Evolutionary conservation across 2,329 filamentous ascomycete genomes (phyloP).

Genomic region (Xylariales sp.): DNA sequence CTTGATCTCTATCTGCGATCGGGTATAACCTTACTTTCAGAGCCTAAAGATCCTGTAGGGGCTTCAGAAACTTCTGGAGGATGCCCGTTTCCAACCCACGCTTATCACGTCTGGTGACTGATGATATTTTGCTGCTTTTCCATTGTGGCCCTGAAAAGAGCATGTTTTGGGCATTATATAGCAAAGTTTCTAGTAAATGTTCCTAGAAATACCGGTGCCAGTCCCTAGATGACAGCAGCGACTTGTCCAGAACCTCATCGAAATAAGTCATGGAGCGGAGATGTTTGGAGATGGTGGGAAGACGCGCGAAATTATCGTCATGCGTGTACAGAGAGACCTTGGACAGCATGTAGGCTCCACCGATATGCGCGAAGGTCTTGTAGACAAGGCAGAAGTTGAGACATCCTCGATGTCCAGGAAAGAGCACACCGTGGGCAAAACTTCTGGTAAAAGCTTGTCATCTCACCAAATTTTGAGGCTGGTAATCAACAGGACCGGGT

Average conservation of each 20-base stretch:
- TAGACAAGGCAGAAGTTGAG: slow-evolving; percentile 20
- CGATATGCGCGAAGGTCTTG: slow-evolving; percentile 19
- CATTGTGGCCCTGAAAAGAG: slow-evolving; percentile 15
- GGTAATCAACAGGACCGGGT: too few species aligned
- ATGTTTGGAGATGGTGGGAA: slow-evolving; percentile 22
- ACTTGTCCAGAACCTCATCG: slow-evolving; percentile 14
- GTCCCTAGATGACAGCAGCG: background rate
- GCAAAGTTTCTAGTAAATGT: too few species aligned
- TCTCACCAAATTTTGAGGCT: too few species aligned
- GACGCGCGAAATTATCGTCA: slow-evolving; percentile 17
- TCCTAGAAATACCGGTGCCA: slow-evolving; percentile 10
- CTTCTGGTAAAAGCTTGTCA: slow-evolving; percentile 17
- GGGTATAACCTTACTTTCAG: slow-evolving; percentile 16
- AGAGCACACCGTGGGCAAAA: slow-evolving; percentile 20
- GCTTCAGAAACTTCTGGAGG: slow-evolving; percentile 18
- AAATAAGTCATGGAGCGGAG: slow-evolving; percentile 21
- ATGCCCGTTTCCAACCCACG: slow-evolving; percentile 18
- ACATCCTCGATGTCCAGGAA: slow-evolving; percentile 19
- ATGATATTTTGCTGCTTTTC: slow-evolving; percentile 16
- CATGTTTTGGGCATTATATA: too few species aligned
- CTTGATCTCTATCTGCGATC: slow-evolving; percentile 8
- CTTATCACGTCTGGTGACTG: slow-evolving; percentile 11
- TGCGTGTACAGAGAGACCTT: slow-evolving; percentile 23
- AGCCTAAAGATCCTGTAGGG: slow-evolving; percentile 16
- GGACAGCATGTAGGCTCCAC: slow-evolving; percentile 37